A percentile compares a stretch with the other conserved stretches of the same genome.
phyloP scores from a whole-genome alignment of 148 eudicot species.

The Dianthus caryophyllus region DNA sequence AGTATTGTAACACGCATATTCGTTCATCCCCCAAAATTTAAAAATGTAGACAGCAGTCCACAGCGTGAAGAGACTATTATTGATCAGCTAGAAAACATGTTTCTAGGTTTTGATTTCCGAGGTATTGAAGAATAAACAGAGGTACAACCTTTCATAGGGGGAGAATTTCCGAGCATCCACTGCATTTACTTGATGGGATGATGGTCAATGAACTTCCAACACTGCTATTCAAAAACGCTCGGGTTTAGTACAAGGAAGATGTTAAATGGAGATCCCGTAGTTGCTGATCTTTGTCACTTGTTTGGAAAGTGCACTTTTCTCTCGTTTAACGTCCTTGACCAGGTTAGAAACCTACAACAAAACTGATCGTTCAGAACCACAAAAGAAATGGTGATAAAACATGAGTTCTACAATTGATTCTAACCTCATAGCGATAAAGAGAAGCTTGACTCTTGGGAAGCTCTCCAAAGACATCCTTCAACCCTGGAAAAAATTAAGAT shows the following conservation, averaged over 20 bases:
- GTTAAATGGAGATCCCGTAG: conserved; percentile 76
- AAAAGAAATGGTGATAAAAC: neutral
- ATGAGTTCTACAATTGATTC: neutral
- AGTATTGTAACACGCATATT: too few relatives aligned
- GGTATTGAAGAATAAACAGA: neutral
- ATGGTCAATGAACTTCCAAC: neutral
- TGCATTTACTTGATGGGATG: neutral
- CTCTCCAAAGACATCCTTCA: conserved; percentile 66
- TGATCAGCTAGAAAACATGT: neutral
- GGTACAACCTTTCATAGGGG: conserved; percentile 10
- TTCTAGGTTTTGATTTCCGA: conserved; percentile 6
- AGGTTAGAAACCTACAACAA: conserved; percentile 48
- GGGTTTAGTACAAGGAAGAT: neutral
- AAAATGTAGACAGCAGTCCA: neutral
- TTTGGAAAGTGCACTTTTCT: conserved; percentile 54
- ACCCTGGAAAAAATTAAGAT: conserved; percentile 39
- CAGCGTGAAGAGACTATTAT: neutral
- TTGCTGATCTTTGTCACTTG: conserved; percentile 83
- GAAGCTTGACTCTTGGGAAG: conserved; percentile 77
- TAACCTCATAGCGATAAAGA: conserved; percentile 60
- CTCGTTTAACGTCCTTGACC: conserved; percentile 62
- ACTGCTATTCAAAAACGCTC: neutral
- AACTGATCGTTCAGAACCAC: neutral
- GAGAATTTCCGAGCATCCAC: conserved; percentile 8
- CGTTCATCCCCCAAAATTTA: neutral